A percentile compares a stretch with the other conserved stretches of the same genome.
Conservation (phyloP, 2,329 filamentous ascomycete species). For the Neocucurbitaria cava region DNA sequence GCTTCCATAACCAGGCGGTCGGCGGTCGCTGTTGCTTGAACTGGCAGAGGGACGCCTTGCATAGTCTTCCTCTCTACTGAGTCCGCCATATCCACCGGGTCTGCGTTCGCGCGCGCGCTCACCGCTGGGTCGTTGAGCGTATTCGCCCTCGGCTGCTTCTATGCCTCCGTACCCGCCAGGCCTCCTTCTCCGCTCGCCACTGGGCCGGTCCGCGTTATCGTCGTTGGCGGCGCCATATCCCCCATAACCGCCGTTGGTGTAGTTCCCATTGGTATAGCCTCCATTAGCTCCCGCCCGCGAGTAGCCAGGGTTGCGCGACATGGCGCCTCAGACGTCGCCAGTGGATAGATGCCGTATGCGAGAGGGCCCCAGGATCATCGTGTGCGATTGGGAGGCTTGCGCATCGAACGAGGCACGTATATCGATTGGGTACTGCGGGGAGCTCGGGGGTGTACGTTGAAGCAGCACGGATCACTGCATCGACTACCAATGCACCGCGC, state of each 20-base stretch:
- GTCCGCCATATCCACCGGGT: conserved; percentile 34
- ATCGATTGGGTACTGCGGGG: conserved; percentile 29
- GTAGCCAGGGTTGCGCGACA: conserved; percentile 47
- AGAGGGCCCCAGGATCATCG: conserved; percentile 18
- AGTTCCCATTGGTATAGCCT: conserved; percentile 44
- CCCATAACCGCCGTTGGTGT: conserved; percentile 29
- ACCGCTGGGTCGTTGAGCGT: conserved; percentile 22
- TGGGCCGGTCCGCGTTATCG: conserved; percentile 27
- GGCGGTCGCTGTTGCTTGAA: conserved; percentile 30
- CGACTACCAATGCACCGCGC: conserved; percentile 11
- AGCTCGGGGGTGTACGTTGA: conserved; percentile 35
- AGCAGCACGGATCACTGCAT: conserved; percentile 20
- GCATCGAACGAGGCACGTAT: conserved; percentile 14
- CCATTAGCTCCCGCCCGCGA: conserved; percentile 43
- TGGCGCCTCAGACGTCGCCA: conserved; percentile 25
- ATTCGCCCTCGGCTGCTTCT: conserved; percentile 24
- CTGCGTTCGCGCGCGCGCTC: conserved; percentile 29
- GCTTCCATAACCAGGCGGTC: conserved; percentile 51
- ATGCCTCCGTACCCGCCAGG: conserved; percentile 42
- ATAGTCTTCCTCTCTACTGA: conserved; percentile 37
- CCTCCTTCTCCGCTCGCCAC: conserved; percentile 37
- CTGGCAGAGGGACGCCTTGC: conserved; percentile 29
- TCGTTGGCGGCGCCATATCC: conserved; percentile 26
- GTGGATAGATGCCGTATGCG: not conserved
- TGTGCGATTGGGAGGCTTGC: conserved; percentile 12